Evolutionary conservation across 1,284 basidiomycete genomes (phyloP).

Genomic region (Puccinia hordei): DNA sequence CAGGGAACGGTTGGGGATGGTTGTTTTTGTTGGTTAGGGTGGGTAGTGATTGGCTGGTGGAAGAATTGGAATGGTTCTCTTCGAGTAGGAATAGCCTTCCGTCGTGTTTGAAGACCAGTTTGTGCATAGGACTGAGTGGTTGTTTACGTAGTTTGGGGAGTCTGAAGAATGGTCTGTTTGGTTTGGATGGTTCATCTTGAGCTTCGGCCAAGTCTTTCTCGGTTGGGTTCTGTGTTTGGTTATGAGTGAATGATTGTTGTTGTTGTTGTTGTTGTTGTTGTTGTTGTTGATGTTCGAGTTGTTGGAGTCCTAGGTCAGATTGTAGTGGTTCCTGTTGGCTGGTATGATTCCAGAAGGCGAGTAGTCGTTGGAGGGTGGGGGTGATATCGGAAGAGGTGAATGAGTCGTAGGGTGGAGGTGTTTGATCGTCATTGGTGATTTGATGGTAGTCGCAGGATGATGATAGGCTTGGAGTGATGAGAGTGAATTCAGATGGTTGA

Average conservation of each 20-base stretch:
- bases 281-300: slow-evolving; percentile 1
- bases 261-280: not conserved
- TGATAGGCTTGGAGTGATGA: slow-evolving; percentile 20
- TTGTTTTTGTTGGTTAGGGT: slow-evolving; percentile 7
- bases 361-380: slow-evolving; percentile 25
- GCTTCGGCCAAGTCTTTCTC: not conserved
- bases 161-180: not conserved
- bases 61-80: not conserved
- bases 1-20: not conserved
- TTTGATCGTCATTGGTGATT: not conserved
- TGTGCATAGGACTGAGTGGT: slow-evolving; percentile 37
- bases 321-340: not conserved
- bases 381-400: slow-evolving; percentile 33
- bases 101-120: slow-evolving; percentile 28
- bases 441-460: not conserved
- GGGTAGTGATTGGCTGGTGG: slow-evolving; percentile 14
- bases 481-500: slow-evolving; percentile 31
- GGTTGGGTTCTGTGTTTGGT: not conserved
- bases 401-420: slow-evolving; percentile 27
- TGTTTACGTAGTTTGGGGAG: slow-evolving; percentile 37
- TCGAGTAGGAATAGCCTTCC: slow-evolving; percentile 23
- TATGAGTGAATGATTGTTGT: not conserved
- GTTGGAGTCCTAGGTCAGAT: slow-evolving; percentile 18
- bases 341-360: slow-evolving; percentile 33
- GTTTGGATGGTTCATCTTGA: not conserved